These are phyloP conservation scores for Myriosclerotinia duriaeana DNA, from an alignment of 2,329 filamentous ascomycete genomes.

Conservation along the genomic window DNA sequence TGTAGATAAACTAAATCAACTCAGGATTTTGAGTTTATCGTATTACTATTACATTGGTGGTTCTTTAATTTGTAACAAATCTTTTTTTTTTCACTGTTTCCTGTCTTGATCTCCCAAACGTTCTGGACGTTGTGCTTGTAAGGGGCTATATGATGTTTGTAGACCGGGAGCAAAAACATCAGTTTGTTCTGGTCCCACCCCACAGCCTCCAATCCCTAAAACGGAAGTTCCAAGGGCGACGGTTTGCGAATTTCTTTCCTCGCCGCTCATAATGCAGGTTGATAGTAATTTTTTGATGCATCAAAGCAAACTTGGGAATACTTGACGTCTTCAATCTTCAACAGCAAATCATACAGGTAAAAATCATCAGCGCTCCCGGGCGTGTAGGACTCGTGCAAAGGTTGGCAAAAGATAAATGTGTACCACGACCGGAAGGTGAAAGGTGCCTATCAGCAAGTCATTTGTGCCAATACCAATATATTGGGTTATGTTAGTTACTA, in stretches of 20 bases:
- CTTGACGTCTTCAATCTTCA: neutral
- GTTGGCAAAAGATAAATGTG: conserved; percentile 20
- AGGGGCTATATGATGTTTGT: neutral
- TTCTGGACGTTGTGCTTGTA: neutral
- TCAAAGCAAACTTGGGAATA: neutral
- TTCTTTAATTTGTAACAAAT: neutral
- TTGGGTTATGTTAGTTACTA: neutral
- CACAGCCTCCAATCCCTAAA: neutral
- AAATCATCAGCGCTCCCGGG: conserved; percentile 1
- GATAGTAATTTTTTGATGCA: neutral
- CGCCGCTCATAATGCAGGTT: conserved; percentile 2
- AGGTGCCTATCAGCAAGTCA: neutral
- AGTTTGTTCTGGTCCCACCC: conserved; percentile 12
- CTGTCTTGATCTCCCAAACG: neutral
- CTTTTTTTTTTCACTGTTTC: neutral
- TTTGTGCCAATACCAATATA: neutral
- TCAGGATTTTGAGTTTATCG: conserved; percentile 16
- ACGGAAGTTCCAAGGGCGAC: conserved; percentile 11
- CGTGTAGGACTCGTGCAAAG: conserved; percentile 20
- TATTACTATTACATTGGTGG: neutral
- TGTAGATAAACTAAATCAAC: conserved; percentile 23
- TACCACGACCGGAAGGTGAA: conserved; percentile 14
- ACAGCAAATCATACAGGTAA: conserved; percentile 8
- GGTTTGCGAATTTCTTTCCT: neutral
- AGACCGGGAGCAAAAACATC: conserved; percentile 2